Evolutionary conservation across 371 early-diverging fungal species (phyloP).

Genomic region (Thermomucor indicae-seudaticae): DNA sequence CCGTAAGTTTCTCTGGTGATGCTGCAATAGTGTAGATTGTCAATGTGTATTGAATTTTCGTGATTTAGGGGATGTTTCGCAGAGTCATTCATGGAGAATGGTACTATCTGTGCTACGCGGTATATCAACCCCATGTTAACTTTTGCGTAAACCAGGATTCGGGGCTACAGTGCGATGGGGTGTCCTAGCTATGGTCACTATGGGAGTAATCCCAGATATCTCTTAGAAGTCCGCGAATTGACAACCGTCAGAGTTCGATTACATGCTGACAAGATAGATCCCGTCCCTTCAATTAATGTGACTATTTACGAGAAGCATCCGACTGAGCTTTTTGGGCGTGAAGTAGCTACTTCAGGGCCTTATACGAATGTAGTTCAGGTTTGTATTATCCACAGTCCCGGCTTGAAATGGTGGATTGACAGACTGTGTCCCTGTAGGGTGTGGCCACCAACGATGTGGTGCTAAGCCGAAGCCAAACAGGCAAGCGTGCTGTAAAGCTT

Average conservation of each 20-base stretch:
- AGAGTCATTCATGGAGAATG: constrained; percentile 66
- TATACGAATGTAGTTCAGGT: constrained; percentile 73
- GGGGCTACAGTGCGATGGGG: constrained; percentile 65
- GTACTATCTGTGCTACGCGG: too few species aligned
- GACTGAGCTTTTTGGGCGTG: constrained; percentile 52
- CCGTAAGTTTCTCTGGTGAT: constrained; percentile 47
- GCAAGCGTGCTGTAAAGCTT: constrained; percentile 5
- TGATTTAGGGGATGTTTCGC: constrained; percentile 62
- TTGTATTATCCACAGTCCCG: neutral
- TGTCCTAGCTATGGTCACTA: constrained; percentile 59
- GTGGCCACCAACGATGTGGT: constrained; percentile 48
- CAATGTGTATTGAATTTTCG: neutral
- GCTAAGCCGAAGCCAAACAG: constrained; percentile 41
- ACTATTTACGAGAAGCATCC: constrained; percentile 64
- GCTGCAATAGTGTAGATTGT: neutral
- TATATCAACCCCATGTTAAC: too few species aligned
- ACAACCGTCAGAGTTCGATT: constrained; percentile 68
- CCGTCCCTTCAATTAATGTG: constrained; percentile 68
- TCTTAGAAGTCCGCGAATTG: constrained; percentile 56
- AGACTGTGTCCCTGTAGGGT: constrained; percentile 20
- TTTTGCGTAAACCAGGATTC: too few species aligned
- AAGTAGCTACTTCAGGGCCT: constrained; percentile 68
- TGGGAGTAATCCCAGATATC: constrained; percentile 66
- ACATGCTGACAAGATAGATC: constrained; percentile 61
- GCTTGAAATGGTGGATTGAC: neutral